A percentile compares a stretch with the other conserved stretches of the same genome.
Evolutionary conservation across 352 stramenopile species (phyloP).

Genomic region (Aphanomyces euteiches): DNA sequence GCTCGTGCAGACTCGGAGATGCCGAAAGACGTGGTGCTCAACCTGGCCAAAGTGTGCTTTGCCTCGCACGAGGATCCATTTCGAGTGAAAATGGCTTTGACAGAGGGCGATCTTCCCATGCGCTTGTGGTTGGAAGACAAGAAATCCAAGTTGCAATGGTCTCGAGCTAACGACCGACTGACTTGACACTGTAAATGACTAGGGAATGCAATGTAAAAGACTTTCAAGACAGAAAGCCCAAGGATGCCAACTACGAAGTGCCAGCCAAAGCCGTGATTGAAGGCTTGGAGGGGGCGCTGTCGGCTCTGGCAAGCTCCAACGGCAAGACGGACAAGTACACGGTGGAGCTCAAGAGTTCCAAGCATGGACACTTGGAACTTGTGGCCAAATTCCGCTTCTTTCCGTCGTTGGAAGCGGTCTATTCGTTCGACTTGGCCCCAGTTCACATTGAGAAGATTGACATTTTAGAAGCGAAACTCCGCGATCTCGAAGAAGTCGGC

Average conservation of each 20-base stretch:
- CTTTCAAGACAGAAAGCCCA: not conserved
- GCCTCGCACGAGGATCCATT: not conserved
- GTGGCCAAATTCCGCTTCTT: not conserved
- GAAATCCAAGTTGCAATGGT: not conserved
- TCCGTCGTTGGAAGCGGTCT: not conserved
- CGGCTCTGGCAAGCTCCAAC: too few species aligned
- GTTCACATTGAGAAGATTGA: not conserved
- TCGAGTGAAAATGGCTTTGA: not conserved
- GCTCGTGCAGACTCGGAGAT: too few species aligned
- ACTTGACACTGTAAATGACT: not conserved
- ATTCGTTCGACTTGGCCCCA: not conserved
- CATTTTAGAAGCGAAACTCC: not conserved
- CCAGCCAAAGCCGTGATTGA: not conserved
- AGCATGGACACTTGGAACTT: not conserved
- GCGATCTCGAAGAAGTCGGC: not conserved
- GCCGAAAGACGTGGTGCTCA: not conserved
- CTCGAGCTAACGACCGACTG: not conserved
- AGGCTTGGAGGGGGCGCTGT: not conserved
- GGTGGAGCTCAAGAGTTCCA: not conserved
- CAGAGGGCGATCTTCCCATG: not conserved
- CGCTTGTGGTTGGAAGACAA: not conserved
- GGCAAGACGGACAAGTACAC: not conserved
- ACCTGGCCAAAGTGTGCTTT: not conserved
- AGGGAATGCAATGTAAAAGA: not conserved
- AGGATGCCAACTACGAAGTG: not conserved